These are phyloP conservation scores for Chamaecrista fasciculata DNA, from an alignment of 306 rosid genomes.

Conservation along the genomic window DNA sequence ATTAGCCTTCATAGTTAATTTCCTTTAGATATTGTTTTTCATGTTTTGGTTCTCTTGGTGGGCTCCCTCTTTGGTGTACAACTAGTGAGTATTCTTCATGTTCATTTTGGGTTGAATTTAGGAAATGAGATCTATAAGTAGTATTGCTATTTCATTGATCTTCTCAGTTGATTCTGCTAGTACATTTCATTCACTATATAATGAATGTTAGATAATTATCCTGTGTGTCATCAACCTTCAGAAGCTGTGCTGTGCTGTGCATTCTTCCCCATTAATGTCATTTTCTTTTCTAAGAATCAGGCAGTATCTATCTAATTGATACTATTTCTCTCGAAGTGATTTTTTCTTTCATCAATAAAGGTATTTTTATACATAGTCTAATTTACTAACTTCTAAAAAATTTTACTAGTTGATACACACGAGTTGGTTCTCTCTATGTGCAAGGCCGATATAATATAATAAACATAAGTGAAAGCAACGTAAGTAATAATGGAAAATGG, in stretches of 20 bases:
- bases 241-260: not conserved
- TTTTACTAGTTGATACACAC: no score
- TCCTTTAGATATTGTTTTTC: constrained; percentile 28
- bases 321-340: no score
- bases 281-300: no score
- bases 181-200: constrained; percentile 26
- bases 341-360: no score
- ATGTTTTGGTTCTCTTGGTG: constrained; percentile 29
- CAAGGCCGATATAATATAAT: no score
- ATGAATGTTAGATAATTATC: constrained; percentile 15
- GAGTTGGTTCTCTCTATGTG: no score
- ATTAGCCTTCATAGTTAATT: constrained; percentile 31
- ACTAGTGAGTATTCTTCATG: constrained; percentile 43
- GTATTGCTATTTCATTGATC: constrained; percentile 32
- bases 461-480: no score
- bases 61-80: constrained; percentile 38
- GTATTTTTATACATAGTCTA: no score
- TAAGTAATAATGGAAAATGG: no score
- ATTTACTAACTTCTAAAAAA: no score
- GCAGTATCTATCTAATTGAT: no score
- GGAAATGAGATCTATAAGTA: constrained; percentile 37
- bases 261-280: constrained; percentile 1
- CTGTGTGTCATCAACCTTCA: constrained; percentile 10
- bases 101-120: constrained; percentile 36
- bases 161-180: constrained; percentile 16